Conservation (phyloP, 2,329 filamentous ascomycete species). For the Penicillium sp. region DNA sequence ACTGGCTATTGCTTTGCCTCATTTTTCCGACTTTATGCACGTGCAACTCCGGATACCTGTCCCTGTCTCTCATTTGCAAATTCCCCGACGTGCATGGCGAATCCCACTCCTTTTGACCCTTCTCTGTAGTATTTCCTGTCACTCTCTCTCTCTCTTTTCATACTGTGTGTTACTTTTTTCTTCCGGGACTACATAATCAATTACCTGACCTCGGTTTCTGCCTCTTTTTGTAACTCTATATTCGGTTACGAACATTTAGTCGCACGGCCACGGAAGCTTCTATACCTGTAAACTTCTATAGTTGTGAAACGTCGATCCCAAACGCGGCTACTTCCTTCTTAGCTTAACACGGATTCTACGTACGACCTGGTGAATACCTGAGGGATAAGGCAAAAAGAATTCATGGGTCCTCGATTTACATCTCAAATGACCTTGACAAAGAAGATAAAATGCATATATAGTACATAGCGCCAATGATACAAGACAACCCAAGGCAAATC, state of each 20-base stretch:
- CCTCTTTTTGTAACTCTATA: not conserved
- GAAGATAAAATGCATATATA: slow-evolving; percentile 23
- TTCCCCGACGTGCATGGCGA: slow-evolving; percentile 25
- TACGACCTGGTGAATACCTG: too few relatives aligned
- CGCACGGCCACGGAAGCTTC: not conserved
- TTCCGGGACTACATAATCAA: slow-evolving; percentile 12
- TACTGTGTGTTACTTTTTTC: slow-evolving; percentile 11
- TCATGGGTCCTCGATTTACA: not conserved
- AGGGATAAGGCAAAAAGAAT: not conserved
- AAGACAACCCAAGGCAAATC: slow-evolving; percentile 8
- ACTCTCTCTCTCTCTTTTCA: slow-evolving; percentile 7
- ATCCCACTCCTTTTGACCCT: slow-evolving; percentile 16
- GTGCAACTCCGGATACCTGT: slow-evolving; percentile 30
- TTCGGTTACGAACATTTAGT: not conserved
- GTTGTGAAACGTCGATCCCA: too few relatives aligned
- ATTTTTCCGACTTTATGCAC: slow-evolving; percentile 16
- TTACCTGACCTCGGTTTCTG: not conserved
- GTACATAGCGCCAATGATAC: slow-evolving; percentile 29
- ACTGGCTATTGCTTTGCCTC: slow-evolving; percentile 19
- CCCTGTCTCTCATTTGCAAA: slow-evolving; percentile 27
- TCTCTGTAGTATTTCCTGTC: slow-evolving; percentile 20
- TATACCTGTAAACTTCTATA: not conserved
- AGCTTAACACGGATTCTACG: too few relatives aligned
- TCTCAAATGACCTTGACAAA: not conserved
- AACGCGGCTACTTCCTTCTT: too few relatives aligned